Evolutionary conservation across 2,329 filamentous ascomycete species (phyloP), one percentile per base, ranked within the genome.

Genomic region (Tympanopsis confertula): DNA sequence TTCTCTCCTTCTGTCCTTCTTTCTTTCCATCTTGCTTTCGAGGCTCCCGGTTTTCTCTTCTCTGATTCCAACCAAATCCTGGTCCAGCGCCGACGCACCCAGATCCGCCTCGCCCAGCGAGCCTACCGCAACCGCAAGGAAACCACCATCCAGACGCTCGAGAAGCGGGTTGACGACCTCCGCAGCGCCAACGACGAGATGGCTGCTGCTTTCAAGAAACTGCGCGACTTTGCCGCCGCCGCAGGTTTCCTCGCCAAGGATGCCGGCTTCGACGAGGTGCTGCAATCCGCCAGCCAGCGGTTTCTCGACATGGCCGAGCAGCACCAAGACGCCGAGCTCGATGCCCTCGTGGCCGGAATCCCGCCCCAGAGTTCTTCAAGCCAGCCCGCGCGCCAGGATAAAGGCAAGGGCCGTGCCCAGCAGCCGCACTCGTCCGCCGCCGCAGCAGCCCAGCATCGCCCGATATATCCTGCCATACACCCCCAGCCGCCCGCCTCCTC

Each of bases 71-170:
- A 51, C 45, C 35, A 50, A 42, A 42, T 41, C 15, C 32, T 20
- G 36, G 33, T 26, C 33, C 45, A 84, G 82, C 80, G 86, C 43
- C 81, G 87, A 38, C 74, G 87, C 39, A 89, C 85, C 4, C 87
- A 94, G 54, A 91, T 94, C 44, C 78, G 87, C 18, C 71, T 89
- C 39, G 87, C 87, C 2, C 87, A 94, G 55, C 69, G 86, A 45
- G 86, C 86, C 1, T 94, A 94, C 52, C 76, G 87, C 13, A 76
- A 82, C 50, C 78, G 87, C 37, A 94, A 94, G 58, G 87, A 94
- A 52, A 80, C 72, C 17, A 82, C 83, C 4, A 89, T 94, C 39
- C 71, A 75, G 19, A 75, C 74, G 1, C 66, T 94, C 10, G 80
- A 86, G 51, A 69, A 74, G 38, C 71, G 79, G 42, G 83, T 89